Percentiles rank a stretch among this genome's conserved stretches.
Evolutionary conservation across 345 rosid genomes (phyloP).

Genomic region (Viola odorata): DNA sequence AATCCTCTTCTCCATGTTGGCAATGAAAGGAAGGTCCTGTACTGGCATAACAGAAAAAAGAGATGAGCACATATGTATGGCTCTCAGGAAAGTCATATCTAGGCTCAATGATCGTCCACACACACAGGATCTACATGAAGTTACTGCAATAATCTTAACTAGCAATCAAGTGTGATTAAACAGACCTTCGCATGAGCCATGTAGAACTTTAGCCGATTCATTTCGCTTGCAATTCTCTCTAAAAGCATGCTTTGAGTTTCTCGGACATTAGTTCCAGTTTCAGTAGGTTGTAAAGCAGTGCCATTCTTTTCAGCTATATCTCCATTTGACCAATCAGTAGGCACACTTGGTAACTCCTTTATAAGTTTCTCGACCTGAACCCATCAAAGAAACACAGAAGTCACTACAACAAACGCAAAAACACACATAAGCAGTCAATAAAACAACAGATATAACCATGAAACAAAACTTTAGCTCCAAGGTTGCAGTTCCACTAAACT

Average conservation of each 20-base stretch:
- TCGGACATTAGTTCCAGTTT: conserved; percentile 72
- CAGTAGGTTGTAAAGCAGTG: conserved; percentile 11
- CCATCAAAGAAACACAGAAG: conserved; percentile 6
- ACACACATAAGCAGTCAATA: not conserved
- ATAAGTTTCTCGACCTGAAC: conserved; percentile 92
- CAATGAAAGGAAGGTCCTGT: conserved; percentile 97
- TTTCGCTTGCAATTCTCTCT: conserved; percentile 96
- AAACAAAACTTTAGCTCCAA: too few species aligned
- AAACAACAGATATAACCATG: not conserved
- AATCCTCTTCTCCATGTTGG: conserved; percentile 96
- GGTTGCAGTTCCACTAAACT: too few species aligned
- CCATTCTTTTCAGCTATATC: conserved; percentile 47
- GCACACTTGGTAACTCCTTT: conserved; percentile 77
- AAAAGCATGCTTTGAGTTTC: conserved; percentile 97
- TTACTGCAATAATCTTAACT: too few species aligned
- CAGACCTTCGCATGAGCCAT: conserved; percentile 91
- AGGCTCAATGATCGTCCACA: not conserved
- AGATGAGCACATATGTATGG: conserved; percentile 33
- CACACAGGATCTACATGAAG: not conserved
- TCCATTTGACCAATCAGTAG: conserved; percentile 75
- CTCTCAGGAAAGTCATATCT: not conserved
- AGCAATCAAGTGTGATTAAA: conserved; percentile 17
- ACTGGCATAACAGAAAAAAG: conserved; percentile 65
- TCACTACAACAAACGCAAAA: not conserved
- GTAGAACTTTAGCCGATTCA: conserved; percentile 93